These are phyloP conservation scores for Phytophthora foliorum DNA, from an alignment of 352 stramenopile species.

Conservation along the genomic window DNA sequence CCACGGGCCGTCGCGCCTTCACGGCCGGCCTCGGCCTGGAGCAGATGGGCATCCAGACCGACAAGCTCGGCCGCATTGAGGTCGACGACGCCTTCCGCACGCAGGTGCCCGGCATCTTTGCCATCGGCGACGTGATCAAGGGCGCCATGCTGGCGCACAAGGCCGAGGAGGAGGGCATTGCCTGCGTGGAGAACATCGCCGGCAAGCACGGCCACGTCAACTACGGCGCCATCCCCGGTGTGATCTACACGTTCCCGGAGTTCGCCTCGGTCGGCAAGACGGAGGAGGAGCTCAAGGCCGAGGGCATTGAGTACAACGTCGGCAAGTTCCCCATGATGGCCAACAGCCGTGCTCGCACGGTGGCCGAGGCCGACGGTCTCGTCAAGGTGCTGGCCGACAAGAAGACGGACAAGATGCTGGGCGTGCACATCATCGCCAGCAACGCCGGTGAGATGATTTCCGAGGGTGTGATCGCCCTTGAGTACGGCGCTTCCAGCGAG, in stretches of 20 bases:
- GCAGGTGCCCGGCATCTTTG: slow-evolving; percentile 95
- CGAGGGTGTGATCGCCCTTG: slow-evolving; percentile 98
- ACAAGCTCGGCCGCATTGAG: slow-evolving; percentile 97
- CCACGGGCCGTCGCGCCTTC: slow-evolving; percentile 95
- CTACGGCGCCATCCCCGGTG: slow-evolving; percentile 99
- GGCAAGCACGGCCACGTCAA: slow-evolving; percentile 99
- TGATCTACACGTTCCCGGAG: slow-evolving; percentile 99
- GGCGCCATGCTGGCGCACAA: slow-evolving; percentile 99
- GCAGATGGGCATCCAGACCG: slow-evolving; percentile 97
- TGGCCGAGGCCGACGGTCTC: slow-evolving; percentile 95
- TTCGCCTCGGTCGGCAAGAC: slow-evolving; percentile 97
- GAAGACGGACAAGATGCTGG: slow-evolving; percentile 98
- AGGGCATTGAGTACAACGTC: slow-evolving; percentile 96
- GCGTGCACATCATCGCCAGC: slow-evolving; percentile 99
- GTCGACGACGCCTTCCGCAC: slow-evolving; percentile 98
- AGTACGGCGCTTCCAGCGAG: slow-evolving; percentile 98
- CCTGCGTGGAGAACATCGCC: slow-evolving; percentile 97
- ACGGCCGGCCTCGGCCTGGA: slow-evolving; percentile 97
- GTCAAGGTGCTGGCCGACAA: slow-evolving; percentile 99
- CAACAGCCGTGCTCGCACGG: slow-evolving; percentile 96
- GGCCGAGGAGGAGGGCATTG: slow-evolving; percentile 99
- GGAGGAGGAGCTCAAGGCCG: slow-evolving; percentile 98
- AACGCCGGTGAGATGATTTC: slow-evolving; percentile 99
- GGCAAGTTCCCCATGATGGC: slow-evolving; percentile 99
- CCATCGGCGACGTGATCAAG: slow-evolving; percentile 98